A percentile compares a stretch with the other conserved stretches of the same genome.
These are phyloP conservation scores for Diplodia corticola DNA, from an alignment of 2,329 filamentous ascomycete genomes.

Conservation along the genomic window DNA sequence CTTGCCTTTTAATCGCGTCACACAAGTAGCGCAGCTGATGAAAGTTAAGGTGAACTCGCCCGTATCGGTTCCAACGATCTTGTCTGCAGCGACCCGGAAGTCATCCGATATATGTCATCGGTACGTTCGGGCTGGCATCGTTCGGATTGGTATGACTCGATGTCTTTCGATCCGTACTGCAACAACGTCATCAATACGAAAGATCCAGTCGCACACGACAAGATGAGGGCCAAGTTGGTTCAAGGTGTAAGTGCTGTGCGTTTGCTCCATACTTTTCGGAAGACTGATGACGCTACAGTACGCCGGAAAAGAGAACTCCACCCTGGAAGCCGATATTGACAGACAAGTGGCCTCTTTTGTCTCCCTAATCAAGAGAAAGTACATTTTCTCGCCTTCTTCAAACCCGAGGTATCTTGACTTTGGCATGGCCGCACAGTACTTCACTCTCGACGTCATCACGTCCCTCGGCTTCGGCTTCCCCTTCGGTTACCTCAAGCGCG, in stretches of 20 bases:
- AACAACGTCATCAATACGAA: conserved; percentile 57
- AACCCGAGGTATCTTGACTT: conserved; percentile 25
- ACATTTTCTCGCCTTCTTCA: conserved; percentile 27
- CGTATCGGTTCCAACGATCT: conserved; percentile 52
- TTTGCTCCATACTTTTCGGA: conserved; percentile 2
- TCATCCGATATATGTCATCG: conserved; percentile 46
- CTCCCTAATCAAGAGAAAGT: neutral
- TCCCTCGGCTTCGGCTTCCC: conserved; percentile 45
- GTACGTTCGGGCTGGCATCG: conserved; percentile 45
- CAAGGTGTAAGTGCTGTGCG: conserved; percentile 43
- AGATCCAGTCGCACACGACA: conserved; percentile 51
- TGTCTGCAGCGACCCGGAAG: conserved; percentile 51
- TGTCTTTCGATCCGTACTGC: conserved; percentile 54
- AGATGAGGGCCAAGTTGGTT: conserved; percentile 49
- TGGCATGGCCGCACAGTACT: conserved; percentile 43
- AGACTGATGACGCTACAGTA: neutral
- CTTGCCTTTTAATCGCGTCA: too few relatives aligned
- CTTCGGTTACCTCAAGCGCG: conserved; percentile 52
- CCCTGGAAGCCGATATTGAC: neutral
- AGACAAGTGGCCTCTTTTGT: neutral
- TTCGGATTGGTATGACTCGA: conserved; percentile 42
- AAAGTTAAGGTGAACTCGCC: conserved; percentile 41
- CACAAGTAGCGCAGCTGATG: neutral
- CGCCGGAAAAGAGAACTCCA: neutral
- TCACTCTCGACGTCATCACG: conserved; percentile 46